A percentile compares a stretch with the other conserved stretches of the same genome.
These are phyloP conservation scores for Dicorynia guianensis DNA, from an alignment of 306 rosid species.

Conservation along the genomic window DNA sequence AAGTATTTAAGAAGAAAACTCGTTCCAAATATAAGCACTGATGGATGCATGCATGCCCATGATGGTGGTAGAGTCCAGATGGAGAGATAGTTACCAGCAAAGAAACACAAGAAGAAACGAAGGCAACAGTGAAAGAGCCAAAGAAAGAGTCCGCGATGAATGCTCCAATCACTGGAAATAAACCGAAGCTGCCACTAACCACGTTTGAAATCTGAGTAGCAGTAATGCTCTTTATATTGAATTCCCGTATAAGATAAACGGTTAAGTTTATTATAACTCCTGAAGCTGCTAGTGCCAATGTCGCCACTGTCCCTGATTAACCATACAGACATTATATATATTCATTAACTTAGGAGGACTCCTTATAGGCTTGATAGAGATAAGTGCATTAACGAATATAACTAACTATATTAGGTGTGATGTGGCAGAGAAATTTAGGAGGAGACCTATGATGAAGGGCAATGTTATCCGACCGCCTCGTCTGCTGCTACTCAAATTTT, in stretches of 20 bases:
- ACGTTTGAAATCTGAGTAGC: constrained; percentile 58
- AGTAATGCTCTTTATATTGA: constrained; percentile 54
- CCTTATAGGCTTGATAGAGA: no score
- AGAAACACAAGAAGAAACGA: constrained; percentile 33
- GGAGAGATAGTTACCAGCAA: constrained; percentile 35
- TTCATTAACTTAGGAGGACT: no score
- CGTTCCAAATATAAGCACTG: background rate
- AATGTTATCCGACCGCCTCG: no score
- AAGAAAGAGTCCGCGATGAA: constrained; percentile 62
- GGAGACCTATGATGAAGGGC: no score
- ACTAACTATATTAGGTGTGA: no score
- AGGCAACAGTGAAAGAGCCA: constrained; percentile 56
- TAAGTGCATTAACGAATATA: no score
- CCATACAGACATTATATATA: no score
- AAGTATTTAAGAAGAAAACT: no score
- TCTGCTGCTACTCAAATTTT: no score
- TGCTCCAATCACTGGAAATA: constrained; percentile 57
- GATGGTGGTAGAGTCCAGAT: background rate
- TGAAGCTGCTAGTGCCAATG: constrained; percentile 42
- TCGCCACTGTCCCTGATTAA: constrained; percentile 46
- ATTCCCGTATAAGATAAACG: constrained; percentile 53
- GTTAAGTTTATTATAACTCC: constrained; percentile 52
- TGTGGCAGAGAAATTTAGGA: background rate
- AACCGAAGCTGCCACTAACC: constrained; percentile 37
- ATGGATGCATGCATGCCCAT: no score